Conservation (phyloP, 2,329 filamentous ascomycete genomes). For the Pestalotiopsis sp. region DNA sequence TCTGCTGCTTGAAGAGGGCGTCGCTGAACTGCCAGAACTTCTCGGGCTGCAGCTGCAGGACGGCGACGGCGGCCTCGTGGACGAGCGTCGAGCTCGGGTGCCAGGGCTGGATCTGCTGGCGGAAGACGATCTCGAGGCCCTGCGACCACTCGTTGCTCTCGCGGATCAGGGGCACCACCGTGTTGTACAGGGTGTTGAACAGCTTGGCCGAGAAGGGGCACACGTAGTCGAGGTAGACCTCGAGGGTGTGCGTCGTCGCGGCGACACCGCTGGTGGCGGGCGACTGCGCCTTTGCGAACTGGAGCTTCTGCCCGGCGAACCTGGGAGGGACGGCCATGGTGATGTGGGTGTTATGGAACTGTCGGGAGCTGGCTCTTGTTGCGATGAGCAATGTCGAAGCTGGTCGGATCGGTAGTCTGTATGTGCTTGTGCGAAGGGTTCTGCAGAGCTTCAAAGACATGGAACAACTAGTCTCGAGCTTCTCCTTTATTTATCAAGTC, state of each 20-base stretch:
- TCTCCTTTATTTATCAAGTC: not conserved
- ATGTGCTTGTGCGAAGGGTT: not conserved
- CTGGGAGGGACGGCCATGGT: slow-evolving; percentile 75
- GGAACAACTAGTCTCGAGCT: not conserved
- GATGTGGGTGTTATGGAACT: not conserved
- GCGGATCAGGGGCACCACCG: slow-evolving; percentile 65
- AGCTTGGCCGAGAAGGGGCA: slow-evolving; percentile 72
- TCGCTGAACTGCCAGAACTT: slow-evolving; percentile 81
- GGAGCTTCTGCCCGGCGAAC: slow-evolving; percentile 71
- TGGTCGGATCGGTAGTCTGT: not conserved
- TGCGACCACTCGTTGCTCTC: slow-evolving; percentile 55
- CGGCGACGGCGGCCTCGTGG: slow-evolving; percentile 83
- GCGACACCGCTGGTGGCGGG: slow-evolving; percentile 35
- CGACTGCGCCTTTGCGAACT: slow-evolving; percentile 40
- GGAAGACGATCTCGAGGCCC: slow-evolving; percentile 75
- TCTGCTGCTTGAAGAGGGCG: slow-evolving; percentile 65
- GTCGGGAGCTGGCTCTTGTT: not conserved
- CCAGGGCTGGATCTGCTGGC: slow-evolving; percentile 93
- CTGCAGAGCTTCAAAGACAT: not conserved
- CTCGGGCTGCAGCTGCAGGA: slow-evolving; percentile 67
- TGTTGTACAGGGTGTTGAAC: slow-evolving; percentile 73
- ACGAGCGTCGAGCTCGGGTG: slow-evolving; percentile 77
- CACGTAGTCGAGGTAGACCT: slow-evolving; percentile 83
- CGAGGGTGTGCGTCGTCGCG: slow-evolving; percentile 57
- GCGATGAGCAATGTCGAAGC: not conserved